Evolutionary conservation across 306 rosid species (phyloP).

Genomic region (Acmispon strigosus): DNA sequence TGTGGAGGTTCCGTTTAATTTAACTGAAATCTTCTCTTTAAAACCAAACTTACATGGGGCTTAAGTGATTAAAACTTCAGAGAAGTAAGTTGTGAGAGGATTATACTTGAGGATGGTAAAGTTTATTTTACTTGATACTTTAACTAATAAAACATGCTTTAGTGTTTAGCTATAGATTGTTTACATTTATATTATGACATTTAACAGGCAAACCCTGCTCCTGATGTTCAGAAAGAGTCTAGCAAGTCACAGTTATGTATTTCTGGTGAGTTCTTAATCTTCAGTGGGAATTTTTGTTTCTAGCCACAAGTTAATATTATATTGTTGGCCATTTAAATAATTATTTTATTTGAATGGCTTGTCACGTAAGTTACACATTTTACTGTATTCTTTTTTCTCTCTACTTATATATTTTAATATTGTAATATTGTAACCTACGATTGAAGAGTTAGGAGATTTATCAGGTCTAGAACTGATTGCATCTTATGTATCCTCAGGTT

Average conservation of each 20-base stretch:
- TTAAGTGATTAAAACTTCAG: not conserved
- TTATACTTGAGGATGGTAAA: not conserved
- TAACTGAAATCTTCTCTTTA: not conserved
- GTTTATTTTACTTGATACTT: not conserved
- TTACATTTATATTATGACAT: slow-evolving; percentile 15
- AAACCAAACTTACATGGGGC: not conserved
- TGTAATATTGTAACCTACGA: not conserved
- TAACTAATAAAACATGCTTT: not conserved
- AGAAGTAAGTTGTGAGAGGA: not conserved
- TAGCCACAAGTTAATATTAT: not conserved
- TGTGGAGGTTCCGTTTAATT: not conserved
- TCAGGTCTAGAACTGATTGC: not conserved
- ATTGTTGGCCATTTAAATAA: not conserved
- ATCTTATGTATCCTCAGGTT: slow-evolving; percentile 39
- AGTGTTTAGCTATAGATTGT: not conserved
- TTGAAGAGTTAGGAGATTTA: not conserved
- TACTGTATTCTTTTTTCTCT: not conserved
- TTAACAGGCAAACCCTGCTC: slow-evolving; percentile 44
- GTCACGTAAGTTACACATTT: not conserved
- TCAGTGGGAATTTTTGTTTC: not conserved
- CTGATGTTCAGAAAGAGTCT: slow-evolving; percentile 43
- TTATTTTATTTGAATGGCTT: not conserved
- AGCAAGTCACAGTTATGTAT: slow-evolving; percentile 36
- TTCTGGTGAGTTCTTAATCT: slow-evolving; percentile 47
- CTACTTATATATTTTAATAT: not conserved